Percentiles rank a stretch among this genome's conserved stretches.
phyloP scores from a whole-genome alignment of 2,329 filamentous ascomycete species.

The Ophiosphaerella korrae region DNA sequence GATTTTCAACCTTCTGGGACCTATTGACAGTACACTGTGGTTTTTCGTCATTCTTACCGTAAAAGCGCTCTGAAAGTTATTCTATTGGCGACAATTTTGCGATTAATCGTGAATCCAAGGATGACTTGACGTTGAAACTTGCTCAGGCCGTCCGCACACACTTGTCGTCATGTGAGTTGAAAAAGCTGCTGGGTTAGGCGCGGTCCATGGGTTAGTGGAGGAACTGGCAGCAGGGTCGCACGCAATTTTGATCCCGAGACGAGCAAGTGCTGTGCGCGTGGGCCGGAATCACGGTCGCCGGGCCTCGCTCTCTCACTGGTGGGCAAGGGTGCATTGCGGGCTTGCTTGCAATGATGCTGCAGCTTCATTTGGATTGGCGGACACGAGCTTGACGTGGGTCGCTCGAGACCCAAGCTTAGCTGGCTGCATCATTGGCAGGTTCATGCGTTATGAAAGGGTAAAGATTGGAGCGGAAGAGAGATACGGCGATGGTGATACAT shows the following conservation, averaged over 20 bases:
- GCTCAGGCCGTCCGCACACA: slow-evolving; percentile 46
- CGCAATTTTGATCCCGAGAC: slow-evolving; percentile 48
- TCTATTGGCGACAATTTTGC: neutral
- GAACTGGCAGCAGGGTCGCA: slow-evolving; percentile 39
- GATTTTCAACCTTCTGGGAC: slow-evolving; percentile 25
- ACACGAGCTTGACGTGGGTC: slow-evolving; percentile 27
- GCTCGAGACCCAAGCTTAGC: slow-evolving; percentile 23
- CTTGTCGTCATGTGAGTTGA: slow-evolving; percentile 47
- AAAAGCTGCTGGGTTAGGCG: slow-evolving; percentile 46
- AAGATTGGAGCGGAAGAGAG: slow-evolving; percentile 22
- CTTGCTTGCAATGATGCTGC: slow-evolving; percentile 20
- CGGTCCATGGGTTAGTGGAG: slow-evolving; percentile 39
- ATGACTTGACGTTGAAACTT: slow-evolving; percentile 48
- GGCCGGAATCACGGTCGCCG: slow-evolving; percentile 39
- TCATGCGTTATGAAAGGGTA: slow-evolving; percentile 24
- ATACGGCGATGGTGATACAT: slow-evolving; percentile 3
- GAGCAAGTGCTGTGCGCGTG: slow-evolving; percentile 44
- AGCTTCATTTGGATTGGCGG: slow-evolving; percentile 30
- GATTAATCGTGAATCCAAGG: slow-evolving; percentile 12
- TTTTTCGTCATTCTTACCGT: slow-evolving; percentile 23
- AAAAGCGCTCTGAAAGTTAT: slow-evolving; percentile 1
- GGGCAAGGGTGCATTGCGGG: slow-evolving; percentile 9
- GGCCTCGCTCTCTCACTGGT: slow-evolving; percentile 26
- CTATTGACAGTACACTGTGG: slow-evolving; percentile 22
- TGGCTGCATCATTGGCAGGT: slow-evolving; percentile 26